These are phyloP conservation scores for Penicillium goetzii DNA, from an alignment of 495 filamentous ascomycete species.

Conservation along the genomic window DNA sequence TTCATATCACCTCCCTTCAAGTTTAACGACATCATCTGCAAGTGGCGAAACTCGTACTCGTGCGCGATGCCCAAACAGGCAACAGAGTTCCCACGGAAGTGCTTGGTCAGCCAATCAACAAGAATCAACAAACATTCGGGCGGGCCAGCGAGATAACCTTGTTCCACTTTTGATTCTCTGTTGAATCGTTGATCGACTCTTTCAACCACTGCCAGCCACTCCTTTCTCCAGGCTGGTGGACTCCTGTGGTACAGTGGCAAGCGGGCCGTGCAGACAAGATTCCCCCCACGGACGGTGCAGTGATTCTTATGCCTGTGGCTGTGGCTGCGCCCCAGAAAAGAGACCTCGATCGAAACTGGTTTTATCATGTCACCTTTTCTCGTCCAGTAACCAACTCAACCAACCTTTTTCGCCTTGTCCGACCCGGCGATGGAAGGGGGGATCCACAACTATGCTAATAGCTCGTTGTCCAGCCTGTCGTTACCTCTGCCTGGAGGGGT, in stretches of 20 bases:
- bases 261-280: slow-evolving; percentile 21
- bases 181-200: not conserved
- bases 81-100: slow-evolving; percentile 5
- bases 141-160: not conserved
- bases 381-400: slow-evolving; percentile 2
- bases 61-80: slow-evolving; percentile 6
- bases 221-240: not conserved
- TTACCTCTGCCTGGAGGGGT: slow-evolving; percentile 17
- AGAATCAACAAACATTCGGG: slow-evolving; percentile 2
- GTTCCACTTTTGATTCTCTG: not conserved
- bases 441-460: slow-evolving; percentile 12
- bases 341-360: slow-evolving; percentile 11
- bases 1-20: not conserved
- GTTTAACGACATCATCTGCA: slow-evolving; percentile 2
- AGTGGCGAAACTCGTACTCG: slow-evolving; percentile 21
- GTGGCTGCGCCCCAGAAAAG: slow-evolving; percentile 17
- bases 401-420: not conserved
- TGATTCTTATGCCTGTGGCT: not conserved
- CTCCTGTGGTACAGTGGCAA: slow-evolving; percentile 14
- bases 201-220: not conserved
- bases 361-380: slow-evolving; percentile 11
- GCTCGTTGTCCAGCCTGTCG: slow-evolving; percentile 24
- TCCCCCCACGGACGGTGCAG: slow-evolving; percentile 6
- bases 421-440: slow-evolving; percentile 17
- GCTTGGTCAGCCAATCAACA: not conserved